phyloP scores from a whole-genome alignment of 176 grass and related monocot genomes.

The Eleusine indica region DNA sequence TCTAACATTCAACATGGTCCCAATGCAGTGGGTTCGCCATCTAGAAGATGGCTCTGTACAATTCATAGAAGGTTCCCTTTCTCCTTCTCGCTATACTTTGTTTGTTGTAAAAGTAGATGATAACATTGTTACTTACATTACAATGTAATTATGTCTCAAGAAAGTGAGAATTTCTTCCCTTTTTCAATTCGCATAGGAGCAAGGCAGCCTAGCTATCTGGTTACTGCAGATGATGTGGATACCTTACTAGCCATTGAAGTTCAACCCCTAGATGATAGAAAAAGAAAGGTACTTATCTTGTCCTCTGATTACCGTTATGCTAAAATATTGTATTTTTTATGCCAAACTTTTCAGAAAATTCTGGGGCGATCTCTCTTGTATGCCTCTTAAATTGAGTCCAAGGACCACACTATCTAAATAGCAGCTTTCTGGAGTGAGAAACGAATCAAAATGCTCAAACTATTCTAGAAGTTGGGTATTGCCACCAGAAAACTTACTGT shows the following conservation, averaged over 20 bases:
- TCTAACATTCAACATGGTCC: constrained; percentile 28
- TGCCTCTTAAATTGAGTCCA: too few relatives aligned
- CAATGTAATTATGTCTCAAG: constrained; percentile 29
- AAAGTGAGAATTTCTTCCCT: constrained; percentile 22
- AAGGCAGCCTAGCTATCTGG: constrained; percentile 82
- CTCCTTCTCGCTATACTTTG: not conserved
- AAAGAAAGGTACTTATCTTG: constrained; percentile 71
- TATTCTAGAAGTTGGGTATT: not conserved
- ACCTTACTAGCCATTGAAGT: constrained; percentile 88
- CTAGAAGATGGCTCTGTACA: constrained; percentile 91
- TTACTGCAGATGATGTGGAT: constrained; percentile 95
- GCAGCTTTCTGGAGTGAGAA: not conserved
- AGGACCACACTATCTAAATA: not conserved
- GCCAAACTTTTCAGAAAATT: not conserved
- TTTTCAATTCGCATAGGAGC: constrained; percentile 60
- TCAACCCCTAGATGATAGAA: constrained; percentile 92
- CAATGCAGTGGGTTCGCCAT: constrained; percentile 84
- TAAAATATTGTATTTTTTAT: not conserved
- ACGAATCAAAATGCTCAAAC: not conserved
- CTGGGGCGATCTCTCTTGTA: not conserved
- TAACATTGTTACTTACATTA: constrained; percentile 27
- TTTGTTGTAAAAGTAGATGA: constrained; percentile 21
- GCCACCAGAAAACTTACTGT: too few relatives aligned
- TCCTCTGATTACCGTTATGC: constrained; percentile 30
- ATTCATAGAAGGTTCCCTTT: constrained; percentile 80